Evolutionary conservation across 169 alveolate genomes (phyloP).

Genomic region (Cryptosporidium meleagridis): DNA sequence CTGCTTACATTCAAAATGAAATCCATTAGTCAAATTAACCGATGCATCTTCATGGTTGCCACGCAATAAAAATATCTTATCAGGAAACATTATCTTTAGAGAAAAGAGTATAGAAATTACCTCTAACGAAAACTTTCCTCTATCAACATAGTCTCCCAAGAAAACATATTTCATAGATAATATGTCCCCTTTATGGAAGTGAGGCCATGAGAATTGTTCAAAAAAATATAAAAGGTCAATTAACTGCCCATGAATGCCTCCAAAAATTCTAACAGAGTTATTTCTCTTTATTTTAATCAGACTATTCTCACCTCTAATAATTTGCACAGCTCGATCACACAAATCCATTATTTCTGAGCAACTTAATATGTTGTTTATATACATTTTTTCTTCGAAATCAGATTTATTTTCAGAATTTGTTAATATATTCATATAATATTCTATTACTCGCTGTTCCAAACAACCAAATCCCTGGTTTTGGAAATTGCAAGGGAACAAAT

Average conservation of each 20-base stretch:
- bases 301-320: slow-evolving; percentile 44
- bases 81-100: slow-evolving; percentile 78
- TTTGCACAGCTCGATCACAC: slow-evolving; percentile 48
- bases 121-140: slow-evolving; percentile 84
- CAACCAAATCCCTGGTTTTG: neutral
- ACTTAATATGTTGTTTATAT: slow-evolving; percentile 31
- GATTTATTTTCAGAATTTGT: neutral
- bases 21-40: slow-evolving; percentile 71
- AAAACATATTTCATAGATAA: slow-evolving; percentile 89
- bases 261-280: slow-evolving; percentile 74
- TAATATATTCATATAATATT: slow-evolving; percentile 47
- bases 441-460: slow-evolving; percentile 42
- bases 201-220: slow-evolving; percentile 78
- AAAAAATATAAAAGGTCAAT: slow-evolving; percentile 79
- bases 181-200: slow-evolving; percentile 84
- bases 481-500: neutral
- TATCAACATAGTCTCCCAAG: slow-evolving; percentile 88
- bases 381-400: slow-evolving; percentile 35
- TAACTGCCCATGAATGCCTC: slow-evolving; percentile 82
- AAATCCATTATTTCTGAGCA: slow-evolving; percentile 42
- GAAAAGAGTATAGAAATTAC: slow-evolving; percentile 78
- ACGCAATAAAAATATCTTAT: slow-evolving; percentile 83
- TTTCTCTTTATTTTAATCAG: neutral
- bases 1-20: slow-evolving; percentile 50
- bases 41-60: slow-evolving; percentile 86